These are phyloP conservation scores for Pyrrhoderma lamaoense DNA, from an alignment of 1,284 basidiomycete genomes.

Conservation along the genomic window DNA sequence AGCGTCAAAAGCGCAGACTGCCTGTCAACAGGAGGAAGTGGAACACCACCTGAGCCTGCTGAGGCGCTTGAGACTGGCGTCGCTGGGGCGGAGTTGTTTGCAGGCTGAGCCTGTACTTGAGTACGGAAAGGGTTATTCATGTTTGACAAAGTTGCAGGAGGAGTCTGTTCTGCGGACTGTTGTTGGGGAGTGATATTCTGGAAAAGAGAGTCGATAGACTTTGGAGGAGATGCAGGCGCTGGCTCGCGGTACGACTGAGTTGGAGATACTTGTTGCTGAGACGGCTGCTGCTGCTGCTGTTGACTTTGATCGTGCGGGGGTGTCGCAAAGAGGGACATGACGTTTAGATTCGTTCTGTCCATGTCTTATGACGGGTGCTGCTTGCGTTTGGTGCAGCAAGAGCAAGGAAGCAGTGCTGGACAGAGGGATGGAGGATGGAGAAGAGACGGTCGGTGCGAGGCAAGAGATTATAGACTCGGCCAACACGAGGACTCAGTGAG, in stretches of 20 bases:
- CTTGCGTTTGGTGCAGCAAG: constrained; percentile 17
- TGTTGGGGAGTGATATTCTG: constrained; percentile 37
- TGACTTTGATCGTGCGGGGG: constrained; percentile 41
- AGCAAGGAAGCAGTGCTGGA: constrained; percentile 1
- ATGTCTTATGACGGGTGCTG: constrained; percentile 23
- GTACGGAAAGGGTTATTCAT: constrained; percentile 30
- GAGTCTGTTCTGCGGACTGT: constrained; percentile 27
- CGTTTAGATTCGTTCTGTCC: constrained; percentile 26
- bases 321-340: constrained; percentile 52
- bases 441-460: constrained; percentile 1
- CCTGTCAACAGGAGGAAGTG: constrained; percentile 44
- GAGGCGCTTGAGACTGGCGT: constrained; percentile 46
- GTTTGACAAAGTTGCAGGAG: constrained; percentile 21
- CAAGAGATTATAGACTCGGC: background rate
- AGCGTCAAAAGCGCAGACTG: constrained; percentile 65
- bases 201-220: constrained; percentile 53
- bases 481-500: background rate
- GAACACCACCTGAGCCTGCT: constrained; percentile 34
- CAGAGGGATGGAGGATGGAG: constrained; percentile 1
- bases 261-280: constrained; percentile 30
- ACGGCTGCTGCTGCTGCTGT: constrained; percentile 28
- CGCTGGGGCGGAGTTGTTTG: constrained; percentile 42
- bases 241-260: constrained; percentile 30
- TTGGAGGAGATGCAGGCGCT: constrained; percentile 32
- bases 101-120: constrained; percentile 28